These are phyloP conservation scores for Hypoxylon fragiforme DNA, from an alignment of 495 filamentous ascomycete species.

Conservation along the genomic window DNA sequence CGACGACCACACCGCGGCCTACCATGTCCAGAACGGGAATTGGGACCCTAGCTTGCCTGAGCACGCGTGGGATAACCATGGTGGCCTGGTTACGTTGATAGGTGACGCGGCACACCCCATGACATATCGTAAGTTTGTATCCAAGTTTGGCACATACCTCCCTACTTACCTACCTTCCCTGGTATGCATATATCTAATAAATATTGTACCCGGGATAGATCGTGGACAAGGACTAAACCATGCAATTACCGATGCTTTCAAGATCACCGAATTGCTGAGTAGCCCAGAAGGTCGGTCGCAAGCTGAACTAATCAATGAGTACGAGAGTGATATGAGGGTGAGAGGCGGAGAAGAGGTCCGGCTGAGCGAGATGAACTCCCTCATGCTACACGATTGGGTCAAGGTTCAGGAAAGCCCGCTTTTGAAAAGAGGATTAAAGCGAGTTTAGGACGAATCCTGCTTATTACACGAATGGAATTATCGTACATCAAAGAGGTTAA, in stretches of 20 bases:
- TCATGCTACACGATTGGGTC: slow-evolving; percentile 52
- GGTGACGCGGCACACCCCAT: slow-evolving; percentile 65
- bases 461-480: background rate
- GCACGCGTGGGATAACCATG: slow-evolving; percentile 50
- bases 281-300: slow-evolving; percentile 24
- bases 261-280: slow-evolving; percentile 43
- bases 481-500: too few relatives aligned
- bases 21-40: slow-evolving; percentile 39
- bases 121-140: slow-evolving; percentile 57
- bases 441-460: background rate
- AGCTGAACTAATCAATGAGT: slow-evolving; percentile 37
- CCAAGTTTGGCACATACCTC: too few relatives aligned
- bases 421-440: slow-evolving; percentile 30
- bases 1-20: slow-evolving; percentile 46
- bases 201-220: slow-evolving; percentile 33
- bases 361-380: slow-evolving; percentile 43
- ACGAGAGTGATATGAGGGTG: slow-evolving; percentile 54
- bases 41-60: slow-evolving; percentile 46
- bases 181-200: slow-evolving; percentile 2
- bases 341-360: slow-evolving; percentile 52
- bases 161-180: background rate
- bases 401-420: slow-evolving; percentile 40
- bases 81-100: slow-evolving; percentile 54
- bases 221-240: slow-evolving; percentile 60
- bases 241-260: slow-evolving; percentile 48